Conservation (phyloP, 345 rosid genomes). For the Brassica incana region DNA sequence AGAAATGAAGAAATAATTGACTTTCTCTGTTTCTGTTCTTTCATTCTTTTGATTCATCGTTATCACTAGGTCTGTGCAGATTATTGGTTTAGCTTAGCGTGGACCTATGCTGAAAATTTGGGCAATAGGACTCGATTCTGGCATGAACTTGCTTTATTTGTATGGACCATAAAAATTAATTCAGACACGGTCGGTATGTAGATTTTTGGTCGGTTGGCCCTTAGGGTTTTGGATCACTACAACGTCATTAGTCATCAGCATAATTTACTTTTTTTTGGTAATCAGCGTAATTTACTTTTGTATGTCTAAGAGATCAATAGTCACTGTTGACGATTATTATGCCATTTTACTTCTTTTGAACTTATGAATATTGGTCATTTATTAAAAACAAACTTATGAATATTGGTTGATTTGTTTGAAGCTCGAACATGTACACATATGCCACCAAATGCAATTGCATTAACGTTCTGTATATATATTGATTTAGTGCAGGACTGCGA, state of each 20-base stretch:
- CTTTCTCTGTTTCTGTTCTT: background rate
- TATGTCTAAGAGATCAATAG: too few relatives aligned
- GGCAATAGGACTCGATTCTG: background rate
- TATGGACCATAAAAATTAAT: background rate
- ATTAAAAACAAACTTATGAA: too few relatives aligned
- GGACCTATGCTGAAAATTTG: background rate
- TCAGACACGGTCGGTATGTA: background rate
- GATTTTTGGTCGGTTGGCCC: background rate
- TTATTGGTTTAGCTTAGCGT: background rate
- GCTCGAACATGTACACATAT: too few relatives aligned
- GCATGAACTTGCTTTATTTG: background rate
- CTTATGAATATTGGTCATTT: too few relatives aligned
- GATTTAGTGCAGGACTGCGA: too few relatives aligned
- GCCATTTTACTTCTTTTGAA: too few relatives aligned
- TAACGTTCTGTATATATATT: too few relatives aligned
- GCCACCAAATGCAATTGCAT: too few relatives aligned
- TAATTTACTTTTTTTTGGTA: background rate
- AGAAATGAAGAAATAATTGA: too few relatives aligned
- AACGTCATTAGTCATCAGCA: conserved; percentile 5
- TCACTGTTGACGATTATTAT: too few relatives aligned
- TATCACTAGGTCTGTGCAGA: background rate
- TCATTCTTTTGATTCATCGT: background rate
- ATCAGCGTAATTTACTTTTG: too few relatives aligned
- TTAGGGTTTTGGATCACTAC: background rate
- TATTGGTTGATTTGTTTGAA: too few relatives aligned